Evolutionary conservation across 257 asterid genomes (phyloP), one percentile per base, ranked within the genome.

Genomic region (Rauvolfia tetraphylla): DNA sequence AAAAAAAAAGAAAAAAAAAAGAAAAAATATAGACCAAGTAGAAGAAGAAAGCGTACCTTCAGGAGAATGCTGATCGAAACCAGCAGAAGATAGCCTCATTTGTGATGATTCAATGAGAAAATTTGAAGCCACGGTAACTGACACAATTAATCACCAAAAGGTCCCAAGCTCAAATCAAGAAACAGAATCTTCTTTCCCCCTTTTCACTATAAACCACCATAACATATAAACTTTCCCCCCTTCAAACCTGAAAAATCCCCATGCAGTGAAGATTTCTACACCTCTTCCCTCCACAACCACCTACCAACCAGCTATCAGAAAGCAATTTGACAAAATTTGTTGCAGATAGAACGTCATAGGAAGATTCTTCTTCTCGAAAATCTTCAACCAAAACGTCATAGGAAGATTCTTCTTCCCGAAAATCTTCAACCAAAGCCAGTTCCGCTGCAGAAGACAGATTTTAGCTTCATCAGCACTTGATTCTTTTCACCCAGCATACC

Each of bases 31-130:
- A 29, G 29, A 63, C n/a, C 44, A n/a, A n/a, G 29, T 10, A 48
- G 66, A 29, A 69, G 33, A 76, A 73, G 68, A 38, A 58, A 59
- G 27, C 75, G 72, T 77, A 89, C 96, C 96, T 88, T 89, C 89
- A 77, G 92, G 88, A 79, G 91, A 85, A 75, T 87, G 92, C 70
- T 85, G 92, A 74, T 79, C 82, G 33, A 79, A 80, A 79, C 81
- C 85, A 80, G 85, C 79, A 72, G 93, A 65, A 29, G 87, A 83
- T 68, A 81, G 86, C 79, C 88, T 88, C 97, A 91, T 91, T 53
- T 78, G 83, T 78, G 87, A 78, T 75, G 90, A 83, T 82, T 85
- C 72, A 76, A 59, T 20, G 76, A 62, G 44, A 71, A 53, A 72
- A 27, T 65, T 23, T 42, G 76, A 48, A 82, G 79, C 67, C 85